Conservation (phyloP, 352 stramenopile species). For the Blastocystis sp. region DNA sequence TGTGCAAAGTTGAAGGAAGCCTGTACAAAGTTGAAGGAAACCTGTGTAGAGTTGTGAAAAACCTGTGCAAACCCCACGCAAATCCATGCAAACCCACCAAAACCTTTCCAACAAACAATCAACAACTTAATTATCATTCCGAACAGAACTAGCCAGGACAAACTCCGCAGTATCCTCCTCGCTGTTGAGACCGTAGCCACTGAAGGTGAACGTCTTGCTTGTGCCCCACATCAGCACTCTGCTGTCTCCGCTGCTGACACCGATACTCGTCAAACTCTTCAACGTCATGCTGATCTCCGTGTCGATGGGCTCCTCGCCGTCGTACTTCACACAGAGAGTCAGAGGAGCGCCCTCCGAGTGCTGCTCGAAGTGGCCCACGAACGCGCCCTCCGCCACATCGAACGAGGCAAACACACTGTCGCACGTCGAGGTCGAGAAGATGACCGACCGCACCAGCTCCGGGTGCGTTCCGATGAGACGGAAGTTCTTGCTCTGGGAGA, state of each 20-base stretch:
- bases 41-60: background rate
- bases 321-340: conserved; percentile 40
- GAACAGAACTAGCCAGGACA: conserved; percentile 17
- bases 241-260: conserved; percentile 5
- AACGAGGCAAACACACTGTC: conserved; percentile 7
- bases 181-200: conserved; percentile 2
- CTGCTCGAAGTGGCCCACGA: background rate
- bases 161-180: conserved; percentile 35
- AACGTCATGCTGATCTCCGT: background rate
- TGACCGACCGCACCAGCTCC: conserved; percentile 11
- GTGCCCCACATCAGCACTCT: conserved; percentile 39
- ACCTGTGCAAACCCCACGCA: background rate
- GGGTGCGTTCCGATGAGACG: conserved; percentile 26
- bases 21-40: background rate
- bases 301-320: conserved; percentile 9
- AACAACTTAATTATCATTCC: conserved; percentile 5
- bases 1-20: too few relatives aligned
- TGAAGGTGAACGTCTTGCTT: conserved; percentile 10
- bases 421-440: conserved; percentile 42
- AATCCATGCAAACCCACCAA: background rate
- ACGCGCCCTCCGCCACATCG: background rate
- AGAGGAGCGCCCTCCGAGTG: background rate
- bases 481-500: conserved; percentile 31
- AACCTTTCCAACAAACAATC: background rate
- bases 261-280: background rate